A percentile compares a stretch with the other conserved stretches of the same genome.
phyloP scores from a whole-genome alignment of 129 eudicot species.

The Helianthus tuberosus region DNA sequence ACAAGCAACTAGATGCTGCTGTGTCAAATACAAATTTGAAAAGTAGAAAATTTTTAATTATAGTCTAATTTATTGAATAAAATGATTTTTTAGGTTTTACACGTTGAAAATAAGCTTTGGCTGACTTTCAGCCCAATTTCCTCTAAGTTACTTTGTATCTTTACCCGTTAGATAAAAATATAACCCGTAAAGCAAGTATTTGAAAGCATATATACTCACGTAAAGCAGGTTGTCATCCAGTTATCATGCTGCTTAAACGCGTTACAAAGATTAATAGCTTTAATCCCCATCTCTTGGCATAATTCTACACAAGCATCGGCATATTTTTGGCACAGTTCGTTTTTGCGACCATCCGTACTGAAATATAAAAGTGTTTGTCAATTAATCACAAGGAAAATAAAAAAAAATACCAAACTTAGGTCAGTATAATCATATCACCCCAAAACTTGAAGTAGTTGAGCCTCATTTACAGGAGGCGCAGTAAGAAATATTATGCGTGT shows the following conservation, averaged over 20 bases:
- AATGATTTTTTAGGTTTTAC: neutral
- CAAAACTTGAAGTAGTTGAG: conserved; percentile 35
- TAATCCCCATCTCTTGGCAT: conserved; percentile 55
- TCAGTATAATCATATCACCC: conserved; percentile 44
- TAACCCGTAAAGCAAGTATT: too few species aligned
- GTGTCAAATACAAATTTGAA: neutral
- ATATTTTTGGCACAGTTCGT: conserved; percentile 53
- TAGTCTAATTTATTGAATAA: neutral
- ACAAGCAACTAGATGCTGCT: neutral
- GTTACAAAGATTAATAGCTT: conserved; percentile 63
- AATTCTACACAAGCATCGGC: conserved; percentile 63
- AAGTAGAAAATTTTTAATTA: neutral
- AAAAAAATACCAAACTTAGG: neutral
- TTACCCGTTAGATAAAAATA: neutral
- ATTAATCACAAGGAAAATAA: neutral
- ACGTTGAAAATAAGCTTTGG: neutral
- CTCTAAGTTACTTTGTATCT: neutral
- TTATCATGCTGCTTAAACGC: conserved; percentile 53
- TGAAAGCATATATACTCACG: conserved; percentile 41
- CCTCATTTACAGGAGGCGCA: conserved; percentile 69
- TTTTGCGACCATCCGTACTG: conserved; percentile 53
- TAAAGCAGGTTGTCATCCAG: conserved; percentile 63
- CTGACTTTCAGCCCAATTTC: neutral
- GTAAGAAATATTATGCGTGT: conserved; percentile 63
- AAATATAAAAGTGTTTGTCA: neutral